A percentile compares a stretch with the other conserved stretches of the same genome.
Evolutionary conservation across 352 stramenopile genomes (phyloP).

Genomic region (Pilasporangium apinafurcum): DNA sequence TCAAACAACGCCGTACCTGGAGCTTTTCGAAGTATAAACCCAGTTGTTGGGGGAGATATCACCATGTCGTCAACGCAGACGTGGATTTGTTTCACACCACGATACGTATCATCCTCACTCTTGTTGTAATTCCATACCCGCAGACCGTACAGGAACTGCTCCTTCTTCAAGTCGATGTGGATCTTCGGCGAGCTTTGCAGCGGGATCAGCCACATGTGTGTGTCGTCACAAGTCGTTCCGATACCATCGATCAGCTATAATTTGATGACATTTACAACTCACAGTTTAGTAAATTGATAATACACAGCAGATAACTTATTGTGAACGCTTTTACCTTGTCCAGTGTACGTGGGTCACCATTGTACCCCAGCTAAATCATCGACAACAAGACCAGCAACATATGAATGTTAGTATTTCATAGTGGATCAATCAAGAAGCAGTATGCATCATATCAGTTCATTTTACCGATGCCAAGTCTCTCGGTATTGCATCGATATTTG

Average conservation of each 20-base stretch:
- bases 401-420: not conserved
- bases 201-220: constrained; percentile 88
- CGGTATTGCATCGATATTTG: constrained; percentile 51
- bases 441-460: not conserved
- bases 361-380: constrained; percentile 46
- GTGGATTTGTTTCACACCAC: constrained; percentile 58
- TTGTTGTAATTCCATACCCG: constrained; percentile 86
- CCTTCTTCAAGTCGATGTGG: constrained; percentile 46
- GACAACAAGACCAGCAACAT: not conserved
- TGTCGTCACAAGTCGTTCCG: constrained; percentile 79
- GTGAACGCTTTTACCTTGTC: constrained; percentile 54
- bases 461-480: constrained; percentile 65
- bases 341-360: constrained; percentile 76
- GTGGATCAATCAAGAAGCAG: not conserved
- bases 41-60: constrained; percentile 42
- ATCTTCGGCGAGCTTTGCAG: constrained; percentile 36
- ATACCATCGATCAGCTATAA: constrained; percentile 75
- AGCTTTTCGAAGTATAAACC: constrained; percentile 77
- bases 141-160: constrained; percentile 54
- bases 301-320: not conserved
- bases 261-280: not conserved
- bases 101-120: constrained; percentile 54
- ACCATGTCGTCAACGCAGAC: constrained; percentile 37
- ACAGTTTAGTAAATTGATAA: not conserved
- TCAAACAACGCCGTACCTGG: constrained; percentile 59